Evolutionary conservation across 1,139 yeast genomes (phyloP), one percentile per base, ranked within the genome.

Genomic region (Candida neerlandica): DNA sequence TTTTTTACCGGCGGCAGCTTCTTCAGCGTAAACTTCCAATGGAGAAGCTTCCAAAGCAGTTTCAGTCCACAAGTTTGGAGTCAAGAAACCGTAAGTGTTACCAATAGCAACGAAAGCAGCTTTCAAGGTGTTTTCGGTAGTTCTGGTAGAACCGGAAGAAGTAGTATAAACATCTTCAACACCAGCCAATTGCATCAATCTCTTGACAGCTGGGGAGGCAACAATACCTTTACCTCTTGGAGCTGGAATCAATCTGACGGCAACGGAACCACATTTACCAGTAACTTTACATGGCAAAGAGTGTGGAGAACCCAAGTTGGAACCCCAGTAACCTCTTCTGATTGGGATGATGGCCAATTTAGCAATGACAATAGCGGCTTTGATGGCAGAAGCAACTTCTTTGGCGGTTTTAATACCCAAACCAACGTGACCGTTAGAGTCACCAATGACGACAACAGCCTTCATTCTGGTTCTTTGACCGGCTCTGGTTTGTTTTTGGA

Each of bases 281-380:
- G 98, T 88, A 74, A 92, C 90, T 91, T 94, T 94, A 82, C 87
- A 81, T 72, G 97, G 95, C 75, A 94, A 87, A 64, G 99, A 89
- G 89, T 94, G 99, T 73, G 99, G 99, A 79, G 89, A 87, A 86
- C 99, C 99, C 80, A 94, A 89, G 85, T 90, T 89, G 78, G 96
- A 80, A 82, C 99, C 99, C 99, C 99, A 94, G 94, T 94, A 94
- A 85, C 99, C 99, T 86, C 99, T 91, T 87, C 99, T 92, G 83
- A 95, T 94, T 76, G 99, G 99, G 75, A 95, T 91, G 78, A 94
- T 89, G 64, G 97, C 88, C 74, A 94, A 87, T 86, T 94, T 94
- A 78, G 99, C 99, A 75, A 94, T 92, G 84, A 90, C 85, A 83
- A 94, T 92, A 70, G 99, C 99, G 67, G 98, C 97, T 82, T 97